Evolutionary conservation across 140 eudicot species (phyloP).

Genomic region (Artemisia princeps): DNA sequence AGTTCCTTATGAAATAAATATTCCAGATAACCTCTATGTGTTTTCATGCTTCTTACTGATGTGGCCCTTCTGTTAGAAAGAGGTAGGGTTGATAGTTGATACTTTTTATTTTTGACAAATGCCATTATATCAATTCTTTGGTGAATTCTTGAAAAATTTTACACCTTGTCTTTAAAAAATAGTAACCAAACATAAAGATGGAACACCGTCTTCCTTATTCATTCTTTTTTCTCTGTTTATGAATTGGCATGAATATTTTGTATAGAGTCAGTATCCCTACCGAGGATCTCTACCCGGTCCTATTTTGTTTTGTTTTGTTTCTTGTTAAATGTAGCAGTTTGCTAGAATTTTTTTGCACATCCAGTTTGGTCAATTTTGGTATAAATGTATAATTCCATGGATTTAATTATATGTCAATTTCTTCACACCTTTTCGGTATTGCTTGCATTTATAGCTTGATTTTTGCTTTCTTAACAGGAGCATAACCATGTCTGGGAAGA

Average conservation of each 20-base stretch:
- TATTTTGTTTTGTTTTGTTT: no score
- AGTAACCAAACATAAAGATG: no score
- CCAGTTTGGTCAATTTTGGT: neutral
- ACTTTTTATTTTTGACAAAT: neutral
- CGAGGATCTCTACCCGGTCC: no score
- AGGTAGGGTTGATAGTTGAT: neutral
- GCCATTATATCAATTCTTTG: neutral
- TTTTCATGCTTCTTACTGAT: neutral
- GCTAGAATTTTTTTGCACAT: neutral
- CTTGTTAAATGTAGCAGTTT: no score
- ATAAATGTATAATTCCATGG: neutral
- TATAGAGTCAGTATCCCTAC: no score
- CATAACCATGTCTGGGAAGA: conserved; percentile 89
- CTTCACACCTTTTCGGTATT: neutral
- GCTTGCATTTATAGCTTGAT: neutral
- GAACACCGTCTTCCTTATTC: no score
- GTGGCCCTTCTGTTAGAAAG: neutral
- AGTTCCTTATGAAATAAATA: neutral
- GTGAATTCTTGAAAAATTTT: neutral
- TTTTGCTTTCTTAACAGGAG: conserved; percentile 38
- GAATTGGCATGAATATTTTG: no score
- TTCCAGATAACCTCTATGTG: neutral
- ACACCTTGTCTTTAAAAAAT: no score
- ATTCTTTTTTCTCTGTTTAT: no score
- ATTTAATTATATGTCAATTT: neutral